Evolutionary conservation across 176 grass and related monocot genomes (phyloP).

Genomic region (Aegilops umbellulata): DNA sequence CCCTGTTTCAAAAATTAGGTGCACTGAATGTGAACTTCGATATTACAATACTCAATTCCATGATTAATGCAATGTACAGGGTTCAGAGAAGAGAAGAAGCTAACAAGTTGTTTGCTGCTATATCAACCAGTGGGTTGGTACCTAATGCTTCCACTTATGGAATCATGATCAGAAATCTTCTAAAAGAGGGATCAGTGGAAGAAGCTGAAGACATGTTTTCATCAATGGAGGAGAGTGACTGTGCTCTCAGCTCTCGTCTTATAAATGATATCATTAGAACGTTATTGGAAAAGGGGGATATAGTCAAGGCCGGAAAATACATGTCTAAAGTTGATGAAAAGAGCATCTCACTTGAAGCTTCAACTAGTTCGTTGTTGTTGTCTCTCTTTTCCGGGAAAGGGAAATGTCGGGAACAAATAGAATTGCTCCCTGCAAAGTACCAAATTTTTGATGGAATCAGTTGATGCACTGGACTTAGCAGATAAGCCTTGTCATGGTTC

Average conservation of each 20-base stretch:
- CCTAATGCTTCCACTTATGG: neutral
- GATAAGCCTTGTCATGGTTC: neutral
- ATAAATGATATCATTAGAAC: neutral
- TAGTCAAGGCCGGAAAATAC: neutral
- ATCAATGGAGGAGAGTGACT: neutral
- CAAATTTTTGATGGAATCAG: neutral
- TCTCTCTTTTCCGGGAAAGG: neutral
- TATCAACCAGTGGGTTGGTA: neutral
- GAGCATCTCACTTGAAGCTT: neutral
- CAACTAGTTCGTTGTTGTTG: neutral
- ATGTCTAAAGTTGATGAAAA: neutral
- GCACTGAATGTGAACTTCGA: neutral
- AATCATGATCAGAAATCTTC: neutral
- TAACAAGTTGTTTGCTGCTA: neutral
- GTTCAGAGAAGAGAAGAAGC: neutral
- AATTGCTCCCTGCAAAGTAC: neutral
- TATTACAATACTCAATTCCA: neutral
- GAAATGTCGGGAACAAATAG: neutral
- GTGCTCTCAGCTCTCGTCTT: neutral
- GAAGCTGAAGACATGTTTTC: neutral
- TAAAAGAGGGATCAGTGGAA: neutral
- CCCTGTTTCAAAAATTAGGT: neutral
- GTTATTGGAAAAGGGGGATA: neutral
- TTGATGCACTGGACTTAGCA: neutral
- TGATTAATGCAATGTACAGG: neutral